Evolutionary conservation across 139 green algal genomes (phyloP), one percentile per base, ranked within the genome.

Genomic region (Picochlorum sp.): DNA sequence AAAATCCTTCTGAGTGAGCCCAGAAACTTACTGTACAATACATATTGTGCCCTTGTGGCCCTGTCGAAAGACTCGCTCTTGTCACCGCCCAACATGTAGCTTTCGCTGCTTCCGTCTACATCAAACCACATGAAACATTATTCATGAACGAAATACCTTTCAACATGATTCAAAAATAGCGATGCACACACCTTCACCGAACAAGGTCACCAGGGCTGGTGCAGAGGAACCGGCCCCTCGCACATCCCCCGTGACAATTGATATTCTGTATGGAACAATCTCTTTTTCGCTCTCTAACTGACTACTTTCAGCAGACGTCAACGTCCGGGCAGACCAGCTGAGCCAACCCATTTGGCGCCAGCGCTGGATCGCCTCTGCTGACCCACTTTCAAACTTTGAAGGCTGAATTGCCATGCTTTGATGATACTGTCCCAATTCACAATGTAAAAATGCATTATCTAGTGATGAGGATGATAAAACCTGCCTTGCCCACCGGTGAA

Each of bases 181-280:
- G 9, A 54, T 23, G 4, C 9, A 18, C 10, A n/a, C 47, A 77
- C 71, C 65, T 62, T 72, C 54, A 21, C 71, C 71, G 6, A 70
- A 66, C 3, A 78, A 45, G 14, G 26, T 64, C 1, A 84, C 49
- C 5, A 66, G 49, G 1, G 77, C 77, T 9, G 74, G 58, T 2
- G 70, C 62, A 16, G 69, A 30, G 6, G 79, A 92, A 28, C 89
- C 89, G 18, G 89, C 88, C 1, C 89, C 89, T 3, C 89, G 71
- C 30, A 92, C 69, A 26, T 89, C 85, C n/a, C 88, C 89, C 3
- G 89, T 96, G 1, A 83, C 65, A 26, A 95, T 65, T 23, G 70
- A 61, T 2, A 84, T 61, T 16, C 52, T 45, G 34, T 83, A 83
- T 34, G 23, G 23, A 37, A 59, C 23, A 15, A 32, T 38, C 13